These are phyloP conservation scores for Cucurbita pepo DNA, from an alignment of 306 rosid genomes.

Conservation along the genomic window DNA sequence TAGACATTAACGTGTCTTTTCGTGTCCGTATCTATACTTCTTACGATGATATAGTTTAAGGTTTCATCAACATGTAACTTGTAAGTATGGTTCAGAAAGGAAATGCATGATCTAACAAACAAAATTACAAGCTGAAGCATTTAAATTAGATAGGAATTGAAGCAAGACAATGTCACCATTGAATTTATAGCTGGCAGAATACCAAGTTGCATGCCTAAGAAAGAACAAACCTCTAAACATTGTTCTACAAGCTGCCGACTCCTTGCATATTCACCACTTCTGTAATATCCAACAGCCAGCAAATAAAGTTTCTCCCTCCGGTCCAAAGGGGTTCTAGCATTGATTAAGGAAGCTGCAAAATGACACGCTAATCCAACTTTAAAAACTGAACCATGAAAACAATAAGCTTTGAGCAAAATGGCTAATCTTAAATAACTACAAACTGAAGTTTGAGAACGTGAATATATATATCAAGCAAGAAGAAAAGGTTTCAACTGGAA, in stretches of 20 bases:
- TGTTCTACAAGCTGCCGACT: slow-evolving; percentile 58
- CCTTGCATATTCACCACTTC: slow-evolving; percentile 53
- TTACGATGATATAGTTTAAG: background rate
- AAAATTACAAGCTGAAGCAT: background rate
- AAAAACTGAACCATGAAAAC: background rate
- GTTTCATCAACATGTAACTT: background rate
- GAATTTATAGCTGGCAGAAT: background rate
- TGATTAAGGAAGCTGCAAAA: slow-evolving; percentile 53
- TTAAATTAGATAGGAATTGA: background rate
- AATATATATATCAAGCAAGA: background rate
- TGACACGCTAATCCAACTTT: background rate
- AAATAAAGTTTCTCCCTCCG: slow-evolving; percentile 83
- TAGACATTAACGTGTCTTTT: no score
- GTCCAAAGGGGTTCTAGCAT: slow-evolving; percentile 29
- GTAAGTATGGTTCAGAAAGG: background rate
- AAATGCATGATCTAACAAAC: background rate
- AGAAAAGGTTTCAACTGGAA: background rate
- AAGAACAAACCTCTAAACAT: slow-evolving; percentile 45
- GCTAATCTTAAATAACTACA: background rate
- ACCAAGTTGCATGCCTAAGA: background rate
- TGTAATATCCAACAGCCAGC: slow-evolving; percentile 63
- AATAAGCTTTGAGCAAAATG: background rate
- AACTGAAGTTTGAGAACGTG: background rate
- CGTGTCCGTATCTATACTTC: no score
- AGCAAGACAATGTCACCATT: background rate